Conservation (phyloP, 75 land plant species). For the Pinus taeda region DNA sequence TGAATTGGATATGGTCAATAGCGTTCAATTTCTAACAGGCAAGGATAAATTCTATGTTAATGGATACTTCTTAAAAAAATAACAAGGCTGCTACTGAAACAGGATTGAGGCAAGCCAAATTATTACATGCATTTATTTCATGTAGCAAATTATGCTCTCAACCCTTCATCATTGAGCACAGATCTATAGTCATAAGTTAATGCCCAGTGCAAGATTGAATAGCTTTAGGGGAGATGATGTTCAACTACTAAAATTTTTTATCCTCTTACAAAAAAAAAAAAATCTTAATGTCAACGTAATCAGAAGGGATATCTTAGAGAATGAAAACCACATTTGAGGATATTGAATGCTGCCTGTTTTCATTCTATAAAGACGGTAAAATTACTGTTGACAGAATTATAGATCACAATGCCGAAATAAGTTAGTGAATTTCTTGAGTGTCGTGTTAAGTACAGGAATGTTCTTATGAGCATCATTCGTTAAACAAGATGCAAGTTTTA, state of each 20-base stretch:
- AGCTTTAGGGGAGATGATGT: background rate
- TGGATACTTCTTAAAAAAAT: background rate
- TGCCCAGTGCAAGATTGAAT: background rate
- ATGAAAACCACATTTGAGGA: background rate
- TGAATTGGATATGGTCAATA: background rate
- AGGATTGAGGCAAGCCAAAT: background rate
- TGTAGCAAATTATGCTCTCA: background rate
- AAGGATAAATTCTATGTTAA: background rate
- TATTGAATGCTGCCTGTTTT: background rate
- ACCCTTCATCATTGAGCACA: background rate
- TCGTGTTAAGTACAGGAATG: no score
- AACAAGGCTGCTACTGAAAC: background rate
- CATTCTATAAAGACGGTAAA: background rate
- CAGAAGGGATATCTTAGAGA: no score
- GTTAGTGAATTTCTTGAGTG: no score
- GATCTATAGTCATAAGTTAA: background rate
- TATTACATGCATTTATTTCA: constrained; percentile 6
- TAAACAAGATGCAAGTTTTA: no score
- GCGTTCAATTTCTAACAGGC: background rate
- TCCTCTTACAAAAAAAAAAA: background rate
- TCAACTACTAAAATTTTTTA: background rate
- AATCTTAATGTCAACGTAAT: constrained; percentile 1
- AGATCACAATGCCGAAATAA: no score
- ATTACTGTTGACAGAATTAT: constrained; percentile 6
- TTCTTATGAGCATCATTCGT: no score